Conservation (phyloP, 345 rosid species). For the Boechera stricta region DNA sequence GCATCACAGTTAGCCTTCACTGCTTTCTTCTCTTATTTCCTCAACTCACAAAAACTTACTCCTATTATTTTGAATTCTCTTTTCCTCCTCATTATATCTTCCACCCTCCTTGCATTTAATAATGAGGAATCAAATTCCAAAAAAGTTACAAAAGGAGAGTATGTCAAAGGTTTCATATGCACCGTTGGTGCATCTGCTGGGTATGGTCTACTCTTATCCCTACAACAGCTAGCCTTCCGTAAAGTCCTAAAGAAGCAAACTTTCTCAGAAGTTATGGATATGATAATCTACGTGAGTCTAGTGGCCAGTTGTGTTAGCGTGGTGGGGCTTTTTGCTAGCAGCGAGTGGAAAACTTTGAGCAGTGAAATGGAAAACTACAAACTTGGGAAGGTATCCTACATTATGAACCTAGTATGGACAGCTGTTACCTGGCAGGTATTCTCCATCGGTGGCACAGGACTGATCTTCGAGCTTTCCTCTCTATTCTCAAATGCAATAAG, state of each 20-base stretch:
- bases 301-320: constrained; percentile 46
- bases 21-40: constrained; percentile 59
- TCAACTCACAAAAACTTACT: constrained; percentile 59
- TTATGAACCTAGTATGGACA: constrained; percentile 59
- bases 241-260: constrained; percentile 48
- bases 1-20: constrained; percentile 66
- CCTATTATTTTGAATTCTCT: constrained; percentile 55
- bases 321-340: constrained; percentile 60
- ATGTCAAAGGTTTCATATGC: constrained; percentile 52
- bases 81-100: constrained; percentile 61
- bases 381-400: constrained; percentile 59
- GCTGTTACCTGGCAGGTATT: constrained; percentile 59
- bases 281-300: constrained; percentile 40
- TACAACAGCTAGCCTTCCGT: constrained; percentile 54
- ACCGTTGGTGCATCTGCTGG: constrained; percentile 58
- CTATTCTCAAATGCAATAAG: constrained; percentile 65
- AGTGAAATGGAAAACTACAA: constrained; percentile 56
- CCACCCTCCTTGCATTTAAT: constrained; percentile 57
- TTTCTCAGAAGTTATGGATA: constrained; percentile 44
- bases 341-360: constrained; percentile 55
- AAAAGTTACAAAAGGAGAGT: constrained; percentile 38
- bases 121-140: constrained; percentile 27
- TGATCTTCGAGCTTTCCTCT: constrained; percentile 66
- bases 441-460: constrained; percentile 53
- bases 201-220: constrained; percentile 51